phyloP scores from a whole-genome alignment of 371 early-diverging fungal genomes.

The Mucor piriformis region DNA sequence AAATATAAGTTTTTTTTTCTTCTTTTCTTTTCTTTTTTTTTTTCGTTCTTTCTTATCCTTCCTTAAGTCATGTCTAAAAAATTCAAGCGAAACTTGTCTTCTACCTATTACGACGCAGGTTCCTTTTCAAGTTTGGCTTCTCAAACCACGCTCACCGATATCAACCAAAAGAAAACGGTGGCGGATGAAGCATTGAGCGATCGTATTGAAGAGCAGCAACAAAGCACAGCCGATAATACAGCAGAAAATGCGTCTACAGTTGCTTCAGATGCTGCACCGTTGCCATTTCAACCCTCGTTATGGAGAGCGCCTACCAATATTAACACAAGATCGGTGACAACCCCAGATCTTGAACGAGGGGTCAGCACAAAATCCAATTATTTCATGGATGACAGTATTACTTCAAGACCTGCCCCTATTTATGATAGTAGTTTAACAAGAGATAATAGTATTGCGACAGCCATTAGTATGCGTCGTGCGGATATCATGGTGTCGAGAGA shows the following conservation, averaged over 20 bases:
- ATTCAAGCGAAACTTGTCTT: conserved; percentile 9
- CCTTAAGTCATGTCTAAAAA: conserved; percentile 4
- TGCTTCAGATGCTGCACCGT: background rate
- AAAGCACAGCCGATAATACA: background rate
- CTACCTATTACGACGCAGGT: conserved; percentile 15
- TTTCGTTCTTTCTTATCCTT: background rate
- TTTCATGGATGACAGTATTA: background rate
- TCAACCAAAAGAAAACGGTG: background rate
- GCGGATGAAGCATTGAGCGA: background rate
- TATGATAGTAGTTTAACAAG: conserved; percentile 8
- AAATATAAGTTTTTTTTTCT: background rate
- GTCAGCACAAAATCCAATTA: background rate
- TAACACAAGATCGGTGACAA: background rate
- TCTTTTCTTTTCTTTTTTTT: conserved; percentile 2
- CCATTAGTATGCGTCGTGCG: conserved; percentile 29
- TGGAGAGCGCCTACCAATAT: conserved; percentile 12
- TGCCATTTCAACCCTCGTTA: conserved; percentile 17
- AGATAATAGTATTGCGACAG: conserved; percentile 30
- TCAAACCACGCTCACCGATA: conserved; percentile 36
- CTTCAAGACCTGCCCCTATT: background rate
- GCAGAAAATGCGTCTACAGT: background rate
- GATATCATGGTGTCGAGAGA: conserved; percentile 33
- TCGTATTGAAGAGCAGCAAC: background rate
- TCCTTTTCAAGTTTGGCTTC: conserved; percentile 32
- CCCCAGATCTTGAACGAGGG: conserved; percentile 9